Evolutionary conservation across 176 grass and related monocot genomes (phyloP), one percentile per base, ranked within the genome.

Genomic region (Musa schizocarpa): DNA sequence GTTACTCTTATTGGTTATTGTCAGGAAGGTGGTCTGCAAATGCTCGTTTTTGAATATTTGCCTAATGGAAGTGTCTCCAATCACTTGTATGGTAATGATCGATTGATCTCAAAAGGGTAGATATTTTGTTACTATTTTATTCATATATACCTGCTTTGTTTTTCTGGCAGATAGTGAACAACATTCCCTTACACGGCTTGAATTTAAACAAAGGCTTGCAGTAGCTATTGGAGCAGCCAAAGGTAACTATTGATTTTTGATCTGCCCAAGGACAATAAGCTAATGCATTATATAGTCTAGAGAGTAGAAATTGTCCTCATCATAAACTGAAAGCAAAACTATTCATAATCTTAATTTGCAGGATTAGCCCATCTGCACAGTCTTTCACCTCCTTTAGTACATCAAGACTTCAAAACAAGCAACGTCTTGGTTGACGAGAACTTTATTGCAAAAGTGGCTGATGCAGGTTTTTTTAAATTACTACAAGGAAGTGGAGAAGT

Each of bases 391-490:
- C 90, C 88, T 6, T 34, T 98, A 80, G 65, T 98, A 78, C 94
- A 98, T 84, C 82, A 81, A 53, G 82, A 79, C 58, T 93, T 98
- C 75, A 97, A 98, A 86, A 91, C 90, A 54, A 93, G 82, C 73
- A 98, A 98, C 50, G 90, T 98, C 3, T 76, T 98, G 75, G 90
- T 98, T 51, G 94, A 98, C 57, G 94, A 98, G 76, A 98, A 98
- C 75, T 98, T 93, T 77, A 98, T 98, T 65, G 90, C 94, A 8
- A 93, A 98, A 75, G 90, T 98, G 69, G 83, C 86, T 48, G 94
- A 93, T 63, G 87, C 86, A 65, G 88, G 94, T 8, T 77, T 93
- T 72, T 51, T 83, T 10, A 75, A 80, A 78, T 76, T 98, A 56
- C 79, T 88, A 70, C 64, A 83, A 87, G 83, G 82, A 17, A 52